Percentiles rank a stretch among this genome's conserved stretches.
phyloP scores from a whole-genome alignment of 495 filamentous ascomycete genomes.

The Hypoxylon fuscum region DNA sequence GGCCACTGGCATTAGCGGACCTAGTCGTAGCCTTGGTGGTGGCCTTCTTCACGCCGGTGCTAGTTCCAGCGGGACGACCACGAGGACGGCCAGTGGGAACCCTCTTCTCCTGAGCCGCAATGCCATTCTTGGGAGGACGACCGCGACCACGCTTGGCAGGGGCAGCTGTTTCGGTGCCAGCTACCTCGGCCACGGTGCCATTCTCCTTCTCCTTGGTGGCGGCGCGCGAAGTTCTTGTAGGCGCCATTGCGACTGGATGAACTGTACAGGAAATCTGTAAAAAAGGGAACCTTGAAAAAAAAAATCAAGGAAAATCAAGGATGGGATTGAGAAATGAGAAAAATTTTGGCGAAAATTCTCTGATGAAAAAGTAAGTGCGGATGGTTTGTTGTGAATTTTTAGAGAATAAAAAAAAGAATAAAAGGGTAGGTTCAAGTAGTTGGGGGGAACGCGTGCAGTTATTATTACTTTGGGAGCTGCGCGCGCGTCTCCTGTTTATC shows the following conservation, averaged over 20 bases:
- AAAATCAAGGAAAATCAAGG: constrained; percentile 4
- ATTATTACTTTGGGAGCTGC: constrained; percentile 9
- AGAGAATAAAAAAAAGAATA: constrained; percentile 1
- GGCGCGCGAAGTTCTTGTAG: constrained; percentile 35
- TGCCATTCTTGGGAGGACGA: constrained; percentile 51
- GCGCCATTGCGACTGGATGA: constrained; percentile 32
- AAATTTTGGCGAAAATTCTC: background rate
- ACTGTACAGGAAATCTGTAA: no score
- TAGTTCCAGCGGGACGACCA: constrained; percentile 54
- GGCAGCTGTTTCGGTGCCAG: constrained; percentile 22
- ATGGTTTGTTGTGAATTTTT: background rate
- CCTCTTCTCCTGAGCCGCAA: constrained; percentile 47
- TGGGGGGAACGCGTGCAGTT: constrained; percentile 30
- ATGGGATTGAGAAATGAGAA: constrained; percentile 5
- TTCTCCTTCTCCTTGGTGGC: constrained; percentile 45
- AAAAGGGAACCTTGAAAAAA: background rate
- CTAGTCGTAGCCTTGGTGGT: constrained; percentile 36
- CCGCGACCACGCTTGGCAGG: constrained; percentile 57
- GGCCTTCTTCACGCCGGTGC: constrained; percentile 52
- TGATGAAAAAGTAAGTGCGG: background rate
- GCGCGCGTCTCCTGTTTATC: constrained; percentile 35
- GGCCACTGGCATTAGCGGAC: constrained; percentile 23
- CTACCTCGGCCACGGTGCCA: constrained; percentile 28
- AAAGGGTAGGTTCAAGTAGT: constrained; percentile 2
- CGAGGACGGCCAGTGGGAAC: constrained; percentile 53